phyloP scores from a whole-genome alignment of 169 alveolate species.

The Blepharisma undulans region DNA sequence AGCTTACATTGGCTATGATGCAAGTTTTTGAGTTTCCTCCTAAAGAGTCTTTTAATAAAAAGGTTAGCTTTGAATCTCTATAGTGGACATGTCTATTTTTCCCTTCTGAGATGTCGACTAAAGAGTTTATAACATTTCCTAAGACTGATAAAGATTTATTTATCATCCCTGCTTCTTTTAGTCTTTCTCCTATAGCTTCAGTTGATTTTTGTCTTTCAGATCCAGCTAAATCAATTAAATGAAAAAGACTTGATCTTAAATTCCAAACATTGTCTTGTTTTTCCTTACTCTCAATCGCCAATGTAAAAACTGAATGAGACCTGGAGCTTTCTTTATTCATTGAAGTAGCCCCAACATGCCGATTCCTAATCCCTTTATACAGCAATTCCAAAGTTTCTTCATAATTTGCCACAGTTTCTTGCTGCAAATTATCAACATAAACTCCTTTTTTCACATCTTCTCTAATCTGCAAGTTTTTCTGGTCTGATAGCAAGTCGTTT shows the following conservation, averaged over 20 bases:
- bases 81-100: constrained; percentile 79
- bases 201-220: constrained; percentile 82
- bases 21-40: constrained; percentile 85
- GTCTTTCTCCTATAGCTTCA: constrained; percentile 82
- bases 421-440: constrained; percentile 78
- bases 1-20: constrained; percentile 83
- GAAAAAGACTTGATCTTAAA: constrained; percentile 51
- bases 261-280: constrained; percentile 19
- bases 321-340: constrained; percentile 85
- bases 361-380: constrained; percentile 74
- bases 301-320: constrained; percentile 83
- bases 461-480: constrained; percentile 69
- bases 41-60: constrained; percentile 83
- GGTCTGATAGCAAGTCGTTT: constrained; percentile 74
- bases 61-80: constrained; percentile 89
- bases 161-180: constrained; percentile 85
- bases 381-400: constrained; percentile 71
- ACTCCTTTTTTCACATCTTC: constrained; percentile 82
- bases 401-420: constrained; percentile 63
- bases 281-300: constrained; percentile 61
- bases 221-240: constrained; percentile 88
- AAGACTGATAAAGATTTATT: constrained; percentile 77
- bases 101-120: constrained; percentile 66
- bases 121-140: constrained; percentile 82
- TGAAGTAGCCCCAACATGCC: constrained; percentile 78